Evolutionary conservation across 2,329 filamentous ascomycete species (phyloP), one percentile per base, ranked within the genome.

Genomic region (Curvularia verruculosa): DNA sequence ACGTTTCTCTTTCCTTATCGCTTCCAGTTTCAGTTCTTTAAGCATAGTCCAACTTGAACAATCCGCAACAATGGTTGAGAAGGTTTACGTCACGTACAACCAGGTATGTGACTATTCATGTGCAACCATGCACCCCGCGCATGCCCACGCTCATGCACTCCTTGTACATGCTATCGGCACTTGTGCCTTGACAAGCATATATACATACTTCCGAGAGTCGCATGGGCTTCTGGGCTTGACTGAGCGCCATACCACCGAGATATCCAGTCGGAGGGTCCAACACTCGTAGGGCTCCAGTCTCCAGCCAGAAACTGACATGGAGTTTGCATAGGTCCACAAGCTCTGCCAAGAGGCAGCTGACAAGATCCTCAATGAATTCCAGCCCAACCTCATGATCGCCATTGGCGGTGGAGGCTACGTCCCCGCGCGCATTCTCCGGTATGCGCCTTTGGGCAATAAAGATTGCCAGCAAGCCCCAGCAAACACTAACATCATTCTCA

Each of bases 321-420:
- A 26, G 4, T 47, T 23, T 24, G 31, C 41, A 64, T 72, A 98
- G 93, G 90, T 99, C 74, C 95, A 99, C 87, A 96, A 96, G 81
- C 87, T 98, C 75, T 99, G 95, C 84, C 90, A 97, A 81, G 84
- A 89, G 75, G 87, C 92, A 18, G 95, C 93, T 37, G 84, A 87
- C 63, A 82, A 83, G 69, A 96, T 98, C 77, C 87, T 99, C 70
- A 82, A 88, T 75, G 87, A 91, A 15, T 92, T 96, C 84, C 85
- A 92, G 76, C 95, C 95, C 37, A 91, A 96, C 78, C 90, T 99
- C 69, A 96, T 99, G 85, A 96, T 99, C 78, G 95, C 95, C 75
- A 98, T 98, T 77, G 95, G 95, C 70, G 95, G 95, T 65, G 95
- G 95, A 71, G 95, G 95, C 72, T 99, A 97, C 79, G 92, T 99